These are phyloP conservation scores for Plasmodium billcollinsi DNA, from an alignment of 169 alveolate species.

Conservation along the genomic window DNA sequence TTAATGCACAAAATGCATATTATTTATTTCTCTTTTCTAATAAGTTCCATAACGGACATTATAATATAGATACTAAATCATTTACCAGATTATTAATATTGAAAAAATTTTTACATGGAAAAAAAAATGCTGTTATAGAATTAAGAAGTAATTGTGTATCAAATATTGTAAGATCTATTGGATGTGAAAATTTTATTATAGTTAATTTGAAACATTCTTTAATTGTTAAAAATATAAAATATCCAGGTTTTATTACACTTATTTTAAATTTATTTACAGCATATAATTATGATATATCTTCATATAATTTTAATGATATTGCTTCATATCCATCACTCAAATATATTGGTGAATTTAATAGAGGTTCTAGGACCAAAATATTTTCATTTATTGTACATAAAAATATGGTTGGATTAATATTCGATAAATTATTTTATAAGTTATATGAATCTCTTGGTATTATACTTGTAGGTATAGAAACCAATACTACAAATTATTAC, in stretches of 20 bases:
- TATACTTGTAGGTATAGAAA: slow-evolving; percentile 69
- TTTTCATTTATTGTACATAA: slow-evolving; percentile 62
- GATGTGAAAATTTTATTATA: slow-evolving; percentile 57
- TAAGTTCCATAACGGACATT: slow-evolving; percentile 34
- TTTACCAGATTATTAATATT: slow-evolving; percentile 68
- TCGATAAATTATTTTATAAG: slow-evolving; percentile 58
- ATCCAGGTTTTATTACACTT: slow-evolving; percentile 65
- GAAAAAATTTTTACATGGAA: slow-evolving; percentile 53
- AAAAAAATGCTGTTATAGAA: slow-evolving; percentile 66
- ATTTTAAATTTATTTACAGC: slow-evolving; percentile 65
- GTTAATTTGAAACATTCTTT: slow-evolving; percentile 67
- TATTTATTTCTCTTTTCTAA: slow-evolving; percentile 54
- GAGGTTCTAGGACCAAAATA: slow-evolving; percentile 58
- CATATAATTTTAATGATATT: slow-evolving; percentile 4
- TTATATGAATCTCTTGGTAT: slow-evolving; percentile 69
- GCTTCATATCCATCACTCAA: slow-evolving; percentile 14
- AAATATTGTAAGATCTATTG: slow-evolving; percentile 57
- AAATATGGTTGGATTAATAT: slow-evolving; percentile 70
- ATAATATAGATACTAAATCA: slow-evolving; percentile 72
- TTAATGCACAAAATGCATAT: slow-evolving; percentile 74
- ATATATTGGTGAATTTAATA: slow-evolving; percentile 42
- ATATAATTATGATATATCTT: slow-evolving; percentile 31
- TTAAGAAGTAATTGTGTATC: slow-evolving; percentile 70
- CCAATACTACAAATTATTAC: not conserved
- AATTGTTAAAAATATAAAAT: slow-evolving; percentile 52